phyloP scores from a whole-genome alignment of 257 asterid species.

The Plantago elongata region DNA sequence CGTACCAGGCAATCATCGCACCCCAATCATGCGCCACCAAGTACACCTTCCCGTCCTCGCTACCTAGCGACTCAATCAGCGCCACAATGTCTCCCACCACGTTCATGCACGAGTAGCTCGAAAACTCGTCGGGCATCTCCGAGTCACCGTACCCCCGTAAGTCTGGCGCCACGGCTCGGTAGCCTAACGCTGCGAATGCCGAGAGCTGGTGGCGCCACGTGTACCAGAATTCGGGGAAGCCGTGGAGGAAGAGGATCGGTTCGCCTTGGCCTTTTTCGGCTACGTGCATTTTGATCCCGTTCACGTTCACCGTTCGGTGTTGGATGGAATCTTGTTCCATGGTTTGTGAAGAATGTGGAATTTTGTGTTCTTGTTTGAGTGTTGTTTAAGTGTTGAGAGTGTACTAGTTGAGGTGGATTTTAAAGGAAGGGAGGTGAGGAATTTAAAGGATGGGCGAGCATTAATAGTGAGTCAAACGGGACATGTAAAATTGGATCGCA shows the following conservation, averaged over 20 bases:
- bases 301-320: constrained; percentile 50
- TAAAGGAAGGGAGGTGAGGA: too few species aligned
- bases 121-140: constrained; percentile 43
- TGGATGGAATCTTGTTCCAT: constrained; percentile 43
- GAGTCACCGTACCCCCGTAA: constrained; percentile 81
- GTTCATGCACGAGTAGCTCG: constrained; percentile 54
- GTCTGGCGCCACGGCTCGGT: constrained; percentile 87
- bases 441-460: too few species aligned
- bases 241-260: constrained; percentile 73
- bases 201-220: constrained; percentile 84
- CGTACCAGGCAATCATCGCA: constrained; percentile 75
- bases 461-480: too few species aligned
- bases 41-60: constrained; percentile 35
- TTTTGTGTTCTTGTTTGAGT: too few species aligned
- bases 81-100: constrained; percentile 77
- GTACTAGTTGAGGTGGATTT: too few species aligned
- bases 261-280: constrained; percentile 77
- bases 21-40: constrained; percentile 99
- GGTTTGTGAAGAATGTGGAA: too few species aligned
- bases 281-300: constrained; percentile 80
- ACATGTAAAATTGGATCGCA: too few species aligned
- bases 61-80: constrained; percentile 43
- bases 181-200: constrained; percentile 56
- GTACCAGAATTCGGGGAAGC: constrained; percentile 93
- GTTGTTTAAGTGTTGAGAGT: too few species aligned